Percentiles rank a stretch among this genome's conserved stretches.
Evolutionary conservation across 1,284 basidiomycete genomes (phyloP).

Genomic region (Amylostereum areolatum): DNA sequence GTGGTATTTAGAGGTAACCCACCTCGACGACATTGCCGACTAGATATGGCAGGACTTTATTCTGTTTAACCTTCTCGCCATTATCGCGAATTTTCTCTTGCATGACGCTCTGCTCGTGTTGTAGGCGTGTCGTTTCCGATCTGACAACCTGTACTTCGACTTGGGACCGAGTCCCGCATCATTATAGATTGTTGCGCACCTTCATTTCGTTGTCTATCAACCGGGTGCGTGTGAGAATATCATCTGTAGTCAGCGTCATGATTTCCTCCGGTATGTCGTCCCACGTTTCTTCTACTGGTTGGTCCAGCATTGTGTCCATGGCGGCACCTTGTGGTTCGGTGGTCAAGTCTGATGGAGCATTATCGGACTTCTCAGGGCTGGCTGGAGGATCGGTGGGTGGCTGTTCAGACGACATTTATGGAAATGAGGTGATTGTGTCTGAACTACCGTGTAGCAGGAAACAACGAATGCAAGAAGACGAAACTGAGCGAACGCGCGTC

Average conservation of each 20-base stretch:
- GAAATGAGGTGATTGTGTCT: slow-evolving; percentile 1
- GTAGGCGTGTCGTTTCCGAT: slow-evolving; percentile 86
- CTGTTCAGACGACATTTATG: slow-evolving; percentile 57
- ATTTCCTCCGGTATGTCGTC: slow-evolving; percentile 82
- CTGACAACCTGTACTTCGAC: slow-evolving; percentile 74
- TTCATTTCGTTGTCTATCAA: slow-evolving; percentile 95
- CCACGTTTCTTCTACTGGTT: slow-evolving; percentile 70
- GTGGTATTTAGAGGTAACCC: slow-evolving; percentile 15
- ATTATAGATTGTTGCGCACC: slow-evolving; percentile 36
- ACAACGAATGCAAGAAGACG: background rate
- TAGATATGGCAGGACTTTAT: slow-evolving; percentile 97
- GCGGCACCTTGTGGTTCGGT: slow-evolving; percentile 33
- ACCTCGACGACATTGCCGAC: slow-evolving; percentile 98
- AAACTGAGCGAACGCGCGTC: slow-evolving; percentile 13
- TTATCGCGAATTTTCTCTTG: slow-evolving; percentile 98
- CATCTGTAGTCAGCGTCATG: slow-evolving; percentile 66
- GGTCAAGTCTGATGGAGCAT: slow-evolving; percentile 28
- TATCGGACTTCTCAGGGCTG: slow-evolving; percentile 28
- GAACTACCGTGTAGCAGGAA: slow-evolving; percentile 7
- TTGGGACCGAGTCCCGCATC: background rate
- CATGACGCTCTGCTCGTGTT: slow-evolving; percentile 95
- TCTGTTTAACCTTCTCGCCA: slow-evolving; percentile 98
- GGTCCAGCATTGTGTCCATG: slow-evolving; percentile 73
- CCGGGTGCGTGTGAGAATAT: slow-evolving; percentile 81
- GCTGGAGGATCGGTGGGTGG: slow-evolving; percentile 48